Evolutionary conservation across 1,139 yeast species (phyloP), one percentile per base, ranked within the genome.

Genomic region (Taphrina communis): DNA sequence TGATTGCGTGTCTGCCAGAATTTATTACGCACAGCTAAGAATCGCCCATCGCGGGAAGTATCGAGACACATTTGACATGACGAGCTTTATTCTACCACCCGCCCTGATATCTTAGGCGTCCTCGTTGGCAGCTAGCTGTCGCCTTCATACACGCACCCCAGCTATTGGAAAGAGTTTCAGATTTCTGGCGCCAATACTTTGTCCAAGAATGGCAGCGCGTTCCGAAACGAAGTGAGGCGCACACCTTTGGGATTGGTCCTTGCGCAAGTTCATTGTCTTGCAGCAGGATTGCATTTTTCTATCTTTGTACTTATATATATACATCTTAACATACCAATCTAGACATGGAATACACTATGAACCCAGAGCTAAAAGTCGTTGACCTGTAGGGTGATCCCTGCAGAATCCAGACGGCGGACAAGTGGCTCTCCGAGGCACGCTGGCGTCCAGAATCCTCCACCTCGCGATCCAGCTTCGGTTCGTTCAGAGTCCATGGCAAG

Each of bases 401-500:
- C 52, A 2, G 42, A 38, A 8, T 52, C 38, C 8, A 58, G 53
- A 17, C 62, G 42, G 14, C n/a, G 4, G 35, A 58, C 17, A 9
- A 58, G 52, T 3, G 65, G 8, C n/a, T 48, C 65, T 11, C 65
- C 65, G 12, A 60, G 50, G 19, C 50, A 36, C 8, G 65, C 65
- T 11, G 65, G 56, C 19, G 65, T 60, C 48, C 36, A 41, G 56
- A 60, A 50, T 8, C 65, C 65, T 14, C 65, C 57, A 9, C 48
- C 46, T 3, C 31, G n/a, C 7, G 38, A 44, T 8, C 39, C 39
- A 11, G 52, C 55, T 25, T 36, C 46, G 5, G 63, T 44, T 21
- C 25, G 17, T 5, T 50, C 65, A 2, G 38, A 6, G n/a, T 60
- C 57, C 25, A n/a, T 3, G 9, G 65, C 56, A 8, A 60, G 57